Evolutionary conservation across 495 filamentous ascomycete species (phyloP), one percentile per base, ranked within the genome.

Genomic region (Penicillium dipodomyicola): DNA sequence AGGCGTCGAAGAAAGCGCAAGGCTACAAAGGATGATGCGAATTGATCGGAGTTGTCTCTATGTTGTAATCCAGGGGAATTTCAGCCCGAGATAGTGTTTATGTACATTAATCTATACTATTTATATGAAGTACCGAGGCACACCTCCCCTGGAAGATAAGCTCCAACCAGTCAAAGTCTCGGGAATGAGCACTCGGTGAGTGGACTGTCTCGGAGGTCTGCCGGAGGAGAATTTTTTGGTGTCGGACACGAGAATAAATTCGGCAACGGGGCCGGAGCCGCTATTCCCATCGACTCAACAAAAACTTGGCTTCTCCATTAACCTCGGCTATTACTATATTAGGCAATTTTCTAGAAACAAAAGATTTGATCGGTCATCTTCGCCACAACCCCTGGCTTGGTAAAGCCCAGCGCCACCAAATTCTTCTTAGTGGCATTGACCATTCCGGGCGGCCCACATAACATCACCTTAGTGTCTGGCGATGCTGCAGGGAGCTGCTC

Each of bases 381-480:
- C 15, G 61, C 42, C 5, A 75, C 70, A 1, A 66, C 47, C 12
- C 73, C 72, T 20, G 73, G 72, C 23, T 55, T 63, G 33, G 60
- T 20, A 35, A 66, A 74, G n/a, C 72, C 74, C 52, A 75, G 23
- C 22, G 49, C 58, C 25, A 61, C 64, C 59, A 74, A 56, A 30
- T 55, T 65, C 56, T 70, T 70, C 65, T 74, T 77, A 23, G 67
- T 61, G 1, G 73, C 73, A 43, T 67, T 74, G 6, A 75, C 58
- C 68, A 74, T 72, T 4, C 72, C 70, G 5, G 73, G 72, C 6
- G 74, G 74, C 5, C 74, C 74, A 63, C 73, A 77, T 22, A 77
- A 61, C 52, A 77, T 53, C 5, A 76, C 57, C 60, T 70, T 77
- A 8, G 62, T 68, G 17, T 72, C 71, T 5, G 61, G 44, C 15